phyloP scores from a whole-genome alignment of 257 asterid genomes.

The Solanum okadae region DNA sequence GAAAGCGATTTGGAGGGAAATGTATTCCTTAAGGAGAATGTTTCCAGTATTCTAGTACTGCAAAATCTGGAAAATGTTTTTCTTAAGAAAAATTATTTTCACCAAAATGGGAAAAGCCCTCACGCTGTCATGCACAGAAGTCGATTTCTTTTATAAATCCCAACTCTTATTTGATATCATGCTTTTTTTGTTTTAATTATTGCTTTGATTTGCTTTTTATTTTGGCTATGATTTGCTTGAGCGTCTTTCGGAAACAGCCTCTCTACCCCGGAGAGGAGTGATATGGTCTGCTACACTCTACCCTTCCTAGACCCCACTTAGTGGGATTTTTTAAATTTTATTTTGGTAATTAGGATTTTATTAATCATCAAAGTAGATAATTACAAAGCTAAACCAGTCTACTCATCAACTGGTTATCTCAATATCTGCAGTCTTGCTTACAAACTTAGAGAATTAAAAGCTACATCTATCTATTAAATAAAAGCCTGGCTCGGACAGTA shows the following conservation, averaged over 20 bases:
- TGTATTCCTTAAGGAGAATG: background rate
- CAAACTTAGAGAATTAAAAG: background rate
- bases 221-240: background rate
- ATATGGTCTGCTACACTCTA: background rate
- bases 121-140: background rate
- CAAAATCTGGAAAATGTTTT: background rate
- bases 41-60: background rate
- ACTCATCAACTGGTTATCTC: background rate
- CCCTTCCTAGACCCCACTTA: background rate
- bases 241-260: background rate
- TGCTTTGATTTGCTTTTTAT: background rate
- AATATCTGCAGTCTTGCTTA: too few relatives aligned
- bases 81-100: background rate
- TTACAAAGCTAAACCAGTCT: background rate
- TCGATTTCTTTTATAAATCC: background rate
- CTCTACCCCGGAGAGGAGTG: background rate
- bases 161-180: background rate
- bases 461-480: background rate
- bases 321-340: background rate
- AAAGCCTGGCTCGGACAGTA: background rate
- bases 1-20: background rate
- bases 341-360: background rate
- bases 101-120: background rate
- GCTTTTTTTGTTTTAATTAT: background rate
- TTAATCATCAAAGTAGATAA: background rate